Evolutionary conservation across 2,329 filamentous ascomycete species (phyloP), one percentile per base, ranked within the genome.

Genomic region (Claviceps sp.): DNA sequence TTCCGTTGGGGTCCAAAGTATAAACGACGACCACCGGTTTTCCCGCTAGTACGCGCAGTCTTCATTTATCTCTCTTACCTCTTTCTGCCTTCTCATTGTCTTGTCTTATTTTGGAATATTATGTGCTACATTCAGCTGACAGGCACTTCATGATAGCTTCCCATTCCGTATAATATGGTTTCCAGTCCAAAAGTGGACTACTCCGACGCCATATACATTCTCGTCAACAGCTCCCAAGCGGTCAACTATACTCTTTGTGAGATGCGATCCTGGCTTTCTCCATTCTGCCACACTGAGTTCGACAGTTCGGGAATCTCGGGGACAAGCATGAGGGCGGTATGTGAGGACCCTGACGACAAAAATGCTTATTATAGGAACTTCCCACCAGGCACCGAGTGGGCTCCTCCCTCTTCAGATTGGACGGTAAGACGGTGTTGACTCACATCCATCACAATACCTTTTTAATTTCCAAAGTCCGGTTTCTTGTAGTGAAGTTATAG

Each of bases 181-280:
- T 67, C 76, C 43, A 85, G 86, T 59, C 68, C 68, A 2, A 73
- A 73, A 2, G 1, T 68, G 60, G 3, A 69, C 3, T 14, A 34
- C 0, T 56, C 60, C 5, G 73, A 81, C 50, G 70, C 82, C 0
- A 72, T 89, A 2, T 90, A 89, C 60, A 56, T 89, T 0, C 71
- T 93, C 1, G 79, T 74, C 1, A 81, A 82, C 52, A 62, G 58
- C 7, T 52, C 58, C 0, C 41, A 30, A 4, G 62, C 65, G 6
- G 62, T 59, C 0, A 71, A 78, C 34, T 89, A 84, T 60, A 80
- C 82, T 0, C 66, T 93, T 0, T 93, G 87, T 61, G 73, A 82
- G 43, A 64, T 90, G 14, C 76, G 77, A 19, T 84, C 80, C 0
- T 82, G 80, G 57, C 64, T 81, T 1, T 81, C 83, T 0, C 73